Conservation (phyloP, 1,284 basidiomycete genomes). For the Ceratobasidium sp. region DNA sequence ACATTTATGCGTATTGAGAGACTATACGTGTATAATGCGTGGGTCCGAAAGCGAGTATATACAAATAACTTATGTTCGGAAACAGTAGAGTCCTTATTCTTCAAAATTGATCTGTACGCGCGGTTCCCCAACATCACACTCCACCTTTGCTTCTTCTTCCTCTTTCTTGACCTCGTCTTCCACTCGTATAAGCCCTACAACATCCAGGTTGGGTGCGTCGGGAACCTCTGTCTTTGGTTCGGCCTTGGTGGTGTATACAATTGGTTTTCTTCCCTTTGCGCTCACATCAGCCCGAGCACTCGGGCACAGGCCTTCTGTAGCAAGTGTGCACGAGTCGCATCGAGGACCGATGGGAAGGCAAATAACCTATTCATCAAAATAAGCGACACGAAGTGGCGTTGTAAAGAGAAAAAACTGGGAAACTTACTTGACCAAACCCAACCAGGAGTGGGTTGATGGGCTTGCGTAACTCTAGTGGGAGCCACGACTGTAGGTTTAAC, state of each 20-base stretch:
- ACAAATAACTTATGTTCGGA: constrained; percentile 25
- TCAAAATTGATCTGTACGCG: constrained; percentile 35
- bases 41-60: constrained; percentile 17
- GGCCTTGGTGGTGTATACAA: constrained; percentile 43
- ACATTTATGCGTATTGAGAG: too few relatives aligned
- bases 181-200: constrained; percentile 6
- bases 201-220: constrained; percentile 1
- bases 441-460: constrained; percentile 92
- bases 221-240: constrained; percentile 37
- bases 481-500: constrained; percentile 90
- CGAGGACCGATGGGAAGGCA: constrained; percentile 87
- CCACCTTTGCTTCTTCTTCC: constrained; percentile 11
- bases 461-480: constrained; percentile 81
- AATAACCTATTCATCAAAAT: constrained; percentile 66
- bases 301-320: constrained; percentile 68
- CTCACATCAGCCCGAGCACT: constrained; percentile 62
- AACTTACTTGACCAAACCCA: constrained; percentile 88
- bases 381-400: not conserved
- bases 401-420: constrained; percentile 11
- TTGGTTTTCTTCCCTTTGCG: constrained; percentile 46
- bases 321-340: constrained; percentile 81
- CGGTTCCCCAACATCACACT: constrained; percentile 22
- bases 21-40: not conserved
- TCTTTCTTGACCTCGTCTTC: constrained; percentile 23
- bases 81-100: not conserved